A percentile compares a stretch with the other conserved stretches of the same genome.
These are phyloP conservation scores for Capronia coronata DNA, from an alignment of 2,329 filamentous ascomycete genomes.

Conservation along the genomic window DNA sequence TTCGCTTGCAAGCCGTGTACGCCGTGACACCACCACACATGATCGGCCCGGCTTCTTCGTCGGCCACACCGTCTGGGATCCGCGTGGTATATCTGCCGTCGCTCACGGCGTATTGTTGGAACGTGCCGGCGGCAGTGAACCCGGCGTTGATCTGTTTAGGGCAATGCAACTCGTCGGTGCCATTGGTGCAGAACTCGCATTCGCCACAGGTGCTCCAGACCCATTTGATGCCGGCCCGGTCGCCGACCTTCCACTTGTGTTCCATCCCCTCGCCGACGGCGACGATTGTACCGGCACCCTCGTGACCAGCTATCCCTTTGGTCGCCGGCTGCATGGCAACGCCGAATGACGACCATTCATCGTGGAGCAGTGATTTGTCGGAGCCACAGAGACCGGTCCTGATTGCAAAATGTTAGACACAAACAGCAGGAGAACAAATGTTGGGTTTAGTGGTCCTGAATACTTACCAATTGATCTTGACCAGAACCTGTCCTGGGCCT, in stretches of 20 bases:
- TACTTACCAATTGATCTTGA: slow-evolving; percentile 73
- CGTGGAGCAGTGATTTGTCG: slow-evolving; percentile 42
- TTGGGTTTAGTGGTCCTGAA: not conserved
- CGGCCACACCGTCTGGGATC: slow-evolving; percentile 34
- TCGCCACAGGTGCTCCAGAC: slow-evolving; percentile 76
- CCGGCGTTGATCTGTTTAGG: slow-evolving; percentile 35
- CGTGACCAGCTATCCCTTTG: slow-evolving; percentile 41
- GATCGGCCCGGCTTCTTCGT: slow-evolving; percentile 37
- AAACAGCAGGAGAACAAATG: no score
- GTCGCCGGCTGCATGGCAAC: slow-evolving; percentile 23
- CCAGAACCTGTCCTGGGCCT: slow-evolving; percentile 78
- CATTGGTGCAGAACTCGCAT: slow-evolving; percentile 67
- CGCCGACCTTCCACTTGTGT: slow-evolving; percentile 69
- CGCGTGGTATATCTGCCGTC: slow-evolving; percentile 34
- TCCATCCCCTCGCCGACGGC: slow-evolving; percentile 65
- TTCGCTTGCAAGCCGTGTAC: slow-evolving; percentile 38
- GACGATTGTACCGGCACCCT: slow-evolving; percentile 76
- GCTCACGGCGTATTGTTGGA: slow-evolving; percentile 35
- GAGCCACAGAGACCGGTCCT: slow-evolving; percentile 76
- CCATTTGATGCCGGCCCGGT: slow-evolving; percentile 86
- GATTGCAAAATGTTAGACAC: no score
- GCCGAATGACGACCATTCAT: slow-evolving; percentile 26
- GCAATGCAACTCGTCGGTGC: slow-evolving; percentile 35
- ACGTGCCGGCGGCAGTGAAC: slow-evolving; percentile 36
- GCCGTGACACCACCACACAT: slow-evolving; percentile 37